These are phyloP conservation scores for Talaromyces sp. DNA, from an alignment of 2,329 filamentous ascomycete genomes.

Conservation along the genomic window DNA sequence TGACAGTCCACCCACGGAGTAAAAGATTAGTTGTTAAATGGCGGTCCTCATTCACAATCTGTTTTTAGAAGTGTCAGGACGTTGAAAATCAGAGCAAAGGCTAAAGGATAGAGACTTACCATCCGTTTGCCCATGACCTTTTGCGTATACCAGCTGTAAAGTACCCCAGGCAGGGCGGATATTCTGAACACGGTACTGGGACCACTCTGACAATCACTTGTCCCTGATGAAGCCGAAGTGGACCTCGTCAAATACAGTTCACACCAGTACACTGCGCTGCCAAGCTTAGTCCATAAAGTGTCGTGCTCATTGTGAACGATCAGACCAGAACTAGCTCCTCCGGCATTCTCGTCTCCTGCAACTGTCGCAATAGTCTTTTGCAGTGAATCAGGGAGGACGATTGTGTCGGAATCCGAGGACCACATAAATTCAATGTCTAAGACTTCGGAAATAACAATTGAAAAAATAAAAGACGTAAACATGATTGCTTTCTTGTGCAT, in stretches of 20 bases:
- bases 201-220: conserved; percentile 38
- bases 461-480: conserved; percentile 38
- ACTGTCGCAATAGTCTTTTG: conserved; percentile 30
- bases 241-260: conserved; percentile 36
- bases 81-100: background rate
- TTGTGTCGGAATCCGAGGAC: conserved; percentile 38
- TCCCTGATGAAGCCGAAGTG: conserved; percentile 28
- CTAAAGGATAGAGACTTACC: conserved; percentile 16
- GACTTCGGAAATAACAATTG: conserved; percentile 31
- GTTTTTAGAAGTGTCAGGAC: conserved; percentile 10
- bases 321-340: conserved; percentile 33
- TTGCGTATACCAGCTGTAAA: conserved; percentile 39
- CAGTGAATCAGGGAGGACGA: conserved; percentile 30
- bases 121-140: conserved; percentile 34
- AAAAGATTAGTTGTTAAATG: conserved; percentile 38
- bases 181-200: conserved; percentile 37
- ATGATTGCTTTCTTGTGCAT: conserved; percentile 41
- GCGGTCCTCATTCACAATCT: conserved; percentile 39
- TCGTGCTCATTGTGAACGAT: conserved; percentile 35
- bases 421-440: conserved; percentile 36
- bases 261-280: conserved; percentile 34
- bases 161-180: conserved; percentile 28
- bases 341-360: conserved; percentile 31
- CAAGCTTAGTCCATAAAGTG: conserved; percentile 29
- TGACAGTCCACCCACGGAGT: conserved; percentile 33